Conservation (phyloP, 768 basidiomycete species). For the Podaxis sp. region DNA sequence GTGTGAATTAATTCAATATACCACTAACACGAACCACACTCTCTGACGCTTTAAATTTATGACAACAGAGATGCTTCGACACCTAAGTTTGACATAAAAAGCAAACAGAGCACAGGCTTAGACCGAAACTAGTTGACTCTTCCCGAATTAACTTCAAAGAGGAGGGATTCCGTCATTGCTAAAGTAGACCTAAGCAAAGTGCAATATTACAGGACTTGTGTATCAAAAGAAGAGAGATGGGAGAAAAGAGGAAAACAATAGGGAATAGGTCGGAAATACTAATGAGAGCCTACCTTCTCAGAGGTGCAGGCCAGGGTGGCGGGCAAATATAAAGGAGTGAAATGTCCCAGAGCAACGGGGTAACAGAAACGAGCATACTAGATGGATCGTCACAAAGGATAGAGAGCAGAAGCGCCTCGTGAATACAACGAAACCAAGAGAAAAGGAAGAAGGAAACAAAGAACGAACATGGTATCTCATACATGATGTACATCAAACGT, state of each 20-base stretch:
- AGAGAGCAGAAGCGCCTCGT: slow-evolving; percentile 5
- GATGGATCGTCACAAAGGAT: slow-evolving; percentile 9
- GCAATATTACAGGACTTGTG: slow-evolving; percentile 2
- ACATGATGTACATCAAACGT: not conserved
- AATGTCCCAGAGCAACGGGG: slow-evolving; percentile 8
- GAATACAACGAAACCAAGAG: not conserved
- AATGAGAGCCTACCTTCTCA: not conserved
- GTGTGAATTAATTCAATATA: not conserved
- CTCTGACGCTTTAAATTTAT: not conserved
- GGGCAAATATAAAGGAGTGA: not conserved
- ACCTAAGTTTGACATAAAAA: not conserved
- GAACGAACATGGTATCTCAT: slow-evolving; percentile 14
- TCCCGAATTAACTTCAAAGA: not conserved
- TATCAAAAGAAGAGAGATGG: slow-evolving; percentile 12
- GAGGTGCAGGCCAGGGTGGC: slow-evolving; percentile 2
- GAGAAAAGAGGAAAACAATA: slow-evolving; percentile 1
- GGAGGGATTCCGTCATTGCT: not conserved
- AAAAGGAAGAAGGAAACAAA: slow-evolving; percentile 14
- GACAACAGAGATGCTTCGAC: not conserved
- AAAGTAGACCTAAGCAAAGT: slow-evolving; percentile 4
- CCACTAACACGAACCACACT: not conserved
- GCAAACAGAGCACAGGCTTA: not conserved
- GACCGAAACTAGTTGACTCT: not conserved
- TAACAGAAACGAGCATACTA: not conserved
- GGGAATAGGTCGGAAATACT: not conserved